Percentiles rank a stretch among this genome's conserved stretches.
phyloP scores from a whole-genome alignment of 331 rosid genomes.

The Spiraea crenata region DNA sequence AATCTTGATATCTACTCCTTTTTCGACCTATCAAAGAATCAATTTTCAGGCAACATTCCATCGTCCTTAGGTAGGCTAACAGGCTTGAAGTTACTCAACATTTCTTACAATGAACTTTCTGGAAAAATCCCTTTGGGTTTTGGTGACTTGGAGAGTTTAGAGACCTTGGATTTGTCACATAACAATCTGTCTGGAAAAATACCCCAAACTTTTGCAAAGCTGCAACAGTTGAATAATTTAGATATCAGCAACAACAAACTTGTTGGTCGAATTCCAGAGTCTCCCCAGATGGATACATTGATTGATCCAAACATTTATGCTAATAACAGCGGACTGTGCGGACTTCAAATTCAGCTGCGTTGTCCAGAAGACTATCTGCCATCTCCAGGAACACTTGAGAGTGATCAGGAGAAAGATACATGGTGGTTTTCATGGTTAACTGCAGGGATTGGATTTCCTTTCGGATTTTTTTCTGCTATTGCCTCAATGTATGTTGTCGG shows the following conservation, averaged over 20 bases:
- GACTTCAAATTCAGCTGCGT: slow-evolving; percentile 23
- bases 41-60: slow-evolving; percentile 27
- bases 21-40: slow-evolving; percentile 29
- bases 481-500: slow-evolving; percentile 3
- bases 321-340: slow-evolving; percentile 29
- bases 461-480: slow-evolving; percentile 17
- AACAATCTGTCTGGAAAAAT: slow-evolving; percentile 27
- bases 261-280: slow-evolving; percentile 23
- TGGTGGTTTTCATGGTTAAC: slow-evolving; percentile 25
- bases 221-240: slow-evolving; percentile 15
- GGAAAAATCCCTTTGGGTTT: slow-evolving; percentile 30
- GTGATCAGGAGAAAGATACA: slow-evolving; percentile 11
- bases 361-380: slow-evolving; percentile 22
- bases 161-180: slow-evolving; percentile 36
- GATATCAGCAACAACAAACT: slow-evolving; percentile 31
- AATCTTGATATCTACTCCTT: slow-evolving; percentile 23
- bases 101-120: slow-evolving; percentile 24
- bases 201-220: slow-evolving; percentile 23
- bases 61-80: slow-evolving; percentile 21
- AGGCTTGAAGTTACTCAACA: slow-evolving; percentile 30
- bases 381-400: not conserved
- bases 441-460: slow-evolving; percentile 29
- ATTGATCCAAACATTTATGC: slow-evolving; percentile 19
- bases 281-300: slow-evolving; percentile 29
- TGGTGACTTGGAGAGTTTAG: slow-evolving; percentile 24